Conservation (phyloP, 1,284 basidiomycete genomes). For the Cryptococcus deneoformans region DNA sequence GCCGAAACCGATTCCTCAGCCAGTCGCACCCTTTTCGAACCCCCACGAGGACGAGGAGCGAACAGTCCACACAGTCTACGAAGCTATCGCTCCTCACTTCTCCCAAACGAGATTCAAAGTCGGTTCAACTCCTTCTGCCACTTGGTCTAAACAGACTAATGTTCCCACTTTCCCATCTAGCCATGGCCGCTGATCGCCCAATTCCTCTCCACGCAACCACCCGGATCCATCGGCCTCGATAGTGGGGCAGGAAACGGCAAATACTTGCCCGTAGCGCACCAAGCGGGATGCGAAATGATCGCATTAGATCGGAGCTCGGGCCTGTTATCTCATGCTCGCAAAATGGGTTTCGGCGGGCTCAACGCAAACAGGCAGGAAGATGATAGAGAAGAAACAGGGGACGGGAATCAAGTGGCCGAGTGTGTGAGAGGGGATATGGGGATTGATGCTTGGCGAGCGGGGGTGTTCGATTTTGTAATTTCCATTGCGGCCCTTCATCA, state of each 20-base stretch:
- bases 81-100: slow-evolving; percentile 88
- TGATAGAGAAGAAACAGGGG: slow-evolving; percentile 17
- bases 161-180: slow-evolving; percentile 48
- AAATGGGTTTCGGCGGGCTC: slow-evolving; percentile 6
- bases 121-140: background rate
- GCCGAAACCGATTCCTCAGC: slow-evolving; percentile 28
- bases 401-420: background rate
- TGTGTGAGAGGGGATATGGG: slow-evolving; percentile 61
- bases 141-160: slow-evolving; percentile 7
- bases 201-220: slow-evolving; percentile 72
- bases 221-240: slow-evolving; percentile 84
- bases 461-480: slow-evolving; percentile 84
- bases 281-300: slow-evolving; percentile 57
- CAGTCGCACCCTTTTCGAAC: slow-evolving; percentile 5
- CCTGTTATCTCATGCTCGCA: slow-evolving; percentile 71
- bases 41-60: slow-evolving; percentile 31
- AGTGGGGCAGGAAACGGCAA: slow-evolving; percentile 98
- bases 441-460: slow-evolving; percentile 62
- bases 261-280: slow-evolving; percentile 66
- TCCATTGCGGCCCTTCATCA: slow-evolving; percentile 96
- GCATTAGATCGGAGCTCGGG: slow-evolving; percentile 79
- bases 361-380: background rate
- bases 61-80: slow-evolving; percentile 77
- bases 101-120: slow-evolving; percentile 93
- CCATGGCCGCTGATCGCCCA: slow-evolving; percentile 91